These are phyloP conservation scores for Dorcoceras hygrometricum DNA, from an alignment of 257 asterid species.

Conservation along the genomic window DNA sequence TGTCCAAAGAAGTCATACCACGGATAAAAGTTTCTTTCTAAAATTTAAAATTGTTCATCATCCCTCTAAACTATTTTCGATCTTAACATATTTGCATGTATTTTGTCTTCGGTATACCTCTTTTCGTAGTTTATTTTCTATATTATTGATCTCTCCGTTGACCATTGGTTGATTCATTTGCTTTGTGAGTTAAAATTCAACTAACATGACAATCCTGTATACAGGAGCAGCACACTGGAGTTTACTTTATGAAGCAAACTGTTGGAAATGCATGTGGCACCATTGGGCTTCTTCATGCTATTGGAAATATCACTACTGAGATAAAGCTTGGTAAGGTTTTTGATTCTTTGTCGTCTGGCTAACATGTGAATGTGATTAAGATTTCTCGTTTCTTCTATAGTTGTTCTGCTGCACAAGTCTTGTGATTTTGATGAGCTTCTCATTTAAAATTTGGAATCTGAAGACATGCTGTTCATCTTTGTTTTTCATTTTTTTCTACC, in stretches of 20 bases:
- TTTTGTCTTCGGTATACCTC: background rate
- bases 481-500: background rate
- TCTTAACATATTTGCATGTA: too few species aligned
- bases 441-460: background rate
- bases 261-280: constrained; percentile 99
- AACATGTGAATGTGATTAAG: constrained; percentile 8
- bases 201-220: constrained; percentile 26
- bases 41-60: too few species aligned
- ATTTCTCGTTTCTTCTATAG: constrained; percentile 13
- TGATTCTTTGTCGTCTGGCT: constrained; percentile 11
- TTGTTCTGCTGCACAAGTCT: constrained; percentile 1
- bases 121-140: constrained; percentile 2
- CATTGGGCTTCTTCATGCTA: constrained; percentile 93
- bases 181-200: constrained; percentile 13
- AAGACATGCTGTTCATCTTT: background rate
- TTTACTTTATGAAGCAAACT: constrained; percentile 91
- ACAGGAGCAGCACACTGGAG: constrained; percentile 62
- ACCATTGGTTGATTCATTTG: constrained; percentile 22
- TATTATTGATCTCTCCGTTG: constrained; percentile 16
- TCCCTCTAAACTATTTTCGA: too few species aligned
- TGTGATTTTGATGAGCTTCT: background rate
- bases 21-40: too few species aligned
- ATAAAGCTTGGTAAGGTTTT: constrained; percentile 72
- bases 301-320: constrained; percentile 83
- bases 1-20: too few species aligned